Base-by-base conservation (phyloP, 2,329 filamentous ascomycete genomes). In the Sarocladiaceae sp. region DNA sequence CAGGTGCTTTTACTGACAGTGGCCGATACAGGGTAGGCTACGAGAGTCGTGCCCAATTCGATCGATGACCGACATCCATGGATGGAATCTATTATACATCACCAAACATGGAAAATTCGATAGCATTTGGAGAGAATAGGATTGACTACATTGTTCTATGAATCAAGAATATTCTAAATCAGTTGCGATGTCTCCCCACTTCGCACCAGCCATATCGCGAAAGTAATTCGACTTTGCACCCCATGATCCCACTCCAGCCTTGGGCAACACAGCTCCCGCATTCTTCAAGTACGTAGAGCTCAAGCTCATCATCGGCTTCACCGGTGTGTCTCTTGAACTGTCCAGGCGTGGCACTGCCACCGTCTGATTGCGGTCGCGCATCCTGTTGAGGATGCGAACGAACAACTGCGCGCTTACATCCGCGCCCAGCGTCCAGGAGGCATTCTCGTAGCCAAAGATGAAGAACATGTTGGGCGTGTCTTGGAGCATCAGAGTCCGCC, bases 401-500 rank as follows among this genome's bases (percentile, higher is more conserved):
- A 75, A 61, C 2, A 79, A 63, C 20, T 64, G 62, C 0, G 68
- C 68, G 2, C 72, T 72, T 1, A 67, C 68, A 47, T 85, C 80
- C 0, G 74, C 72, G 1, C 78, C 78, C 0, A 82, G 64, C 0
- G 80, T 83, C 80, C 81, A 85, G 0, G 73, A 70, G 0, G 71
- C 71, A 32, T 79, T 73, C 21, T 70, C 69, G 58, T 83, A 85
- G 3, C 82, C 81, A 10, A 80, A 64, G 12, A 78, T 66, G 52
- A 78, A 69, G 18, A 72, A 62, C 6, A 78, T 47, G 54, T 85
- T 85, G 1, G 81, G 82, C 2, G 84, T 59, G 37, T 75, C 75
- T 49, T 82, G 68, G 1, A 85, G 56, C 80, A 85, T 82, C 35
- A 69, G 62, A 6, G 70, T 65, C 52, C 76, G 75, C 81, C 80